Base-by-base conservation (phyloP, 148 eudicot species). In the Salicornia ramosissima region DNA sequence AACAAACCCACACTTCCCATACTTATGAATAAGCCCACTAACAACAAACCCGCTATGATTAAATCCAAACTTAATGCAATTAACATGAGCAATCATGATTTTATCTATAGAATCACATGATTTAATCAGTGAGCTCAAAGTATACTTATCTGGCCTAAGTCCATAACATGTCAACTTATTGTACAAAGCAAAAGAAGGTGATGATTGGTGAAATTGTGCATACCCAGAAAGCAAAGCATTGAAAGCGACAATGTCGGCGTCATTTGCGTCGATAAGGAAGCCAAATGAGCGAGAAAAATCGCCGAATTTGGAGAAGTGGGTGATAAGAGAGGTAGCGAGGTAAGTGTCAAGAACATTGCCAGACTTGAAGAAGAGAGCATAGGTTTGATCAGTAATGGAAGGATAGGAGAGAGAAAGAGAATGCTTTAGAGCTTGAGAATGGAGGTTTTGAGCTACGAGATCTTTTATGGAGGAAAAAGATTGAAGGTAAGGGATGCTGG, bases 21-120 rank as follows among this genome's bases (percentile, higher is more conserved):
- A 88, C 74, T 79, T 84, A 30, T 75, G 80, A 61, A 88, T 73
- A 0, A 88, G 59, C 50, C 93, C 90, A 72, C 93, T 86, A 52
- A 79, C 86, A 59, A 84, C 34, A 77, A 82, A 82, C 71, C 75
- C 82, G 62, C 70, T 72, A 19, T 50, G 50, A 68, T 64, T 70
- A 67, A 88, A 73, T 71, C 93, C 90, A 26, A 86, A 49, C 54
- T 81, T 86, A 2, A 86, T 53, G 52, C 86, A 84, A 73, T 77
- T 56, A 2, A 61, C 81, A 80, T 88, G 93, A 51, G 80, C 71
- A 78, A 78, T 29, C 80, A 40, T 80, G 28, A 78, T 72, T 58
- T 69, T 42, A 34, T 66, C 51, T 26, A 77, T 39, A 69, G 9
- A 18, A 67, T 78, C 81, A 76, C 90, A 88, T 3, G 80, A 77